A percentile compares a stretch with the other conserved stretches of the same genome.
These are phyloP conservation scores for Tetrahymena thermophila DNA, from an alignment of 73 alveolate genomes.

Conservation along the genomic window DNA sequence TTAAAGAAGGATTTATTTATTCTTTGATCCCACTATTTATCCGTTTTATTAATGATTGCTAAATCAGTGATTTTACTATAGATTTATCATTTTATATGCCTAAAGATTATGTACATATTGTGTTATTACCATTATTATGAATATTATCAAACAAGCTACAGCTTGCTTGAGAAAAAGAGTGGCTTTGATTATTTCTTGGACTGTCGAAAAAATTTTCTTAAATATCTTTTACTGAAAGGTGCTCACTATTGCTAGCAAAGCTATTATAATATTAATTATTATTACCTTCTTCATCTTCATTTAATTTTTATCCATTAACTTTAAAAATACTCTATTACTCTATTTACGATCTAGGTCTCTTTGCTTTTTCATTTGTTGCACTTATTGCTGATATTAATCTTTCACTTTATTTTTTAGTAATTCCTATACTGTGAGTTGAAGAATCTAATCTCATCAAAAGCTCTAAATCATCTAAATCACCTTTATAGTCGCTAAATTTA, in stretches of 20 bases:
- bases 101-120: background rate
- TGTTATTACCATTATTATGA: background rate
- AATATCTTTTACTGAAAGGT: background rate
- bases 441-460: background rate
- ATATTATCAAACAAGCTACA: background rate
- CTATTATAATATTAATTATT: background rate
- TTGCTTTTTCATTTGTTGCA: background rate
- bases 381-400: background rate
- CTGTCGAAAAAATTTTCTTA: background rate
- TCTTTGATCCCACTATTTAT: background rate
- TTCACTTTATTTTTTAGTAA: background rate
- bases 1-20: background rate
- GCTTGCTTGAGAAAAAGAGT: background rate
- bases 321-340: background rate
- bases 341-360: background rate
- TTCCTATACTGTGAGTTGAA: background rate
- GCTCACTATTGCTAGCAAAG: background rate
- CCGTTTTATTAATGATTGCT: background rate
- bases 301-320: background rate
- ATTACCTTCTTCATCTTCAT: background rate
- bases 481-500: background rate
- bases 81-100: background rate
- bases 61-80: background rate
- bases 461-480: background rate
- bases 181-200: background rate